Evolutionary conservation across 2,329 filamentous ascomycete species (phyloP), one percentile per base, ranked within the genome.

Genomic region (Dothideomycetes sp.): DNA sequence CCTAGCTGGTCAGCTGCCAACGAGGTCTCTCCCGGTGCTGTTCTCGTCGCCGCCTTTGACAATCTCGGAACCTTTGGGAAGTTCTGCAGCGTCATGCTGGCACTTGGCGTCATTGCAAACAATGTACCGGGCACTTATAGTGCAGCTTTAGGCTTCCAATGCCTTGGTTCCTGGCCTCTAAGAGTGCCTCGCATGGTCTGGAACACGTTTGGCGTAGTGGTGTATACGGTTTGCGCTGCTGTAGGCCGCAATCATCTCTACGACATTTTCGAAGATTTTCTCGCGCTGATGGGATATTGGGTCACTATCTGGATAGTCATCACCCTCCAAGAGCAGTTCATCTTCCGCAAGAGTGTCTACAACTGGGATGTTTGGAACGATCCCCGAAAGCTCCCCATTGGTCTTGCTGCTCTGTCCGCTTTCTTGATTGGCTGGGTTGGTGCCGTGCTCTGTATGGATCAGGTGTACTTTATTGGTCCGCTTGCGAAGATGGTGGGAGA

Each of bases 231-330:
- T 18, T 67, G 63, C 44, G 63, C 62, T 4, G 57, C 66, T 38
- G 64, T 60, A 3, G 65, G 65, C 1, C 58, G 63, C 1, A 58
- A 66, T 36, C 54, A 58, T 31, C 51, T 69, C 2, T 67, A 63
- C 45, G 52, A 60, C 22, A 60, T 68, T 31, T 66, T 67, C 45
- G 54, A 62, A 38, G 60, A 63, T 40, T 65, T 68, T 40, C 50
- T 69, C 12, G 61, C 64, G 5, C 44, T 69, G 14, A 68, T 69
- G 47, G 62, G 63, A 4, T 68, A 69, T 44, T 69, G 65, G 65
- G 49, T 63, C 7, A 52, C 57, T 15, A 61, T 63, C 29, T 68
- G 59, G 56, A 48, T 67, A 36, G 56, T 58, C 27, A 63, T 68
- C 32, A 52, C 61, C 4, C 34, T 65, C 2, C 55, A 66, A 42